Percentiles rank a stretch among this genome's conserved stretches.
Evolutionary conservation across 352 stramenopile species (phyloP).

Genomic region (Phytophthora foliorum): DNA sequence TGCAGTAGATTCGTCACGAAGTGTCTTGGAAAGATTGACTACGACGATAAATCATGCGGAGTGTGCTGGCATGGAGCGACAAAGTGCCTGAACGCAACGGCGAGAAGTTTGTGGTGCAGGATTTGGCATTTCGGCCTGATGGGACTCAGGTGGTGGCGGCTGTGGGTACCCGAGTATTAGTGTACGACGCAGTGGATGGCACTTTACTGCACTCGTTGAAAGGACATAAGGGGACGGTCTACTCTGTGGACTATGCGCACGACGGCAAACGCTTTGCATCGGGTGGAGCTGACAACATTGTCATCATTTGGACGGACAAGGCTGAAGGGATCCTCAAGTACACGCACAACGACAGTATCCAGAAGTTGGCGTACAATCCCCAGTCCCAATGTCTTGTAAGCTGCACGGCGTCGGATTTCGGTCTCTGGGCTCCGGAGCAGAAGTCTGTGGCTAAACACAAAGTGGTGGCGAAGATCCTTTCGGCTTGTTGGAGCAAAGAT

Average conservation of each 20-base stretch:
- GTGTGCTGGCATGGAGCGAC: constrained; percentile 85
- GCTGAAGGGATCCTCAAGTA: constrained; percentile 97
- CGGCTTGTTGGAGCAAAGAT: constrained; percentile 93
- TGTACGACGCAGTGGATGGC: constrained; percentile 93
- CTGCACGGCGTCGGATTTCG: constrained; percentile 96
- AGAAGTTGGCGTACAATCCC: constrained; percentile 94
- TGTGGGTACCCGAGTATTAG: constrained; percentile 92
- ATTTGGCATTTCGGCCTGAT: constrained; percentile 93
- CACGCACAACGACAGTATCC: constrained; percentile 95
- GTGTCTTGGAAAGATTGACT: neutral
- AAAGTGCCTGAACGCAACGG: constrained; percentile 90
- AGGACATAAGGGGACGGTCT: constrained; percentile 92
- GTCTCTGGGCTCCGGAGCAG: constrained; percentile 94
- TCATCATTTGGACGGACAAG: constrained; percentile 98
- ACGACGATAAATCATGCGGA: constrained; percentile 58
- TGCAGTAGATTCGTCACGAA: constrained; percentile 11
- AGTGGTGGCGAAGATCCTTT: constrained; percentile 94
- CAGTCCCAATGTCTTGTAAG: constrained; percentile 93
- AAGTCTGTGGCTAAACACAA: constrained; percentile 96
- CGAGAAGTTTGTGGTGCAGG: constrained; percentile 88
- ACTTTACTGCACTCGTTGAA: constrained; percentile 94
- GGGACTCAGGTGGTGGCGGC: constrained; percentile 91
- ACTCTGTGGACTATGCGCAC: constrained; percentile 91
- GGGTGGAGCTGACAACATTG: constrained; percentile 94
- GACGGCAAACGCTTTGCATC: constrained; percentile 95